Base-by-base conservation (phyloP, 352 stramenopile genomes). In the Pythium periplocum region DNA sequence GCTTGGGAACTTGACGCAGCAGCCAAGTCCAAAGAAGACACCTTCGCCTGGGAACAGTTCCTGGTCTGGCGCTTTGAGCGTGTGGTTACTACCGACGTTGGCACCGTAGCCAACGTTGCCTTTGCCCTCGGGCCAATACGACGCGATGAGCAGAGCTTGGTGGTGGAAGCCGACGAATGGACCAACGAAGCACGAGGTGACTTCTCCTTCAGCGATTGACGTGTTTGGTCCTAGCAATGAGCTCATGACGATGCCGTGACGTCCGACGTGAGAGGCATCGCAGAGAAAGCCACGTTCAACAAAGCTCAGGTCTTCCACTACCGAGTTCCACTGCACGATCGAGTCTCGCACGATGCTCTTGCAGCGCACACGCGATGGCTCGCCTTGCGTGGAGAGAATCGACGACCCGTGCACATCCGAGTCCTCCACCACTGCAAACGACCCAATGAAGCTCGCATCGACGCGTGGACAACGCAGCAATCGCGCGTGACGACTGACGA, bases 71-170 rank as follows among this genome's bases (percentile, higher is more conserved):
- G 81, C 82, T 48, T 92, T 93, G n/a, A 95, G 62, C 43, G 96
- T 99, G 69, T 99, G 96, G 67, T 99, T 99, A 53, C 87, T 98
- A 42, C 96, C 96, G 31, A 98, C 91, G 60, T 98, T 98, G 46
- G 91, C 93, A 33, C 93, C 93, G 50, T 97, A 98, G 11, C 85
- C 89, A 41, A 98, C 70, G 56, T 98, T 98, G 11, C 93, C 93
- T 62, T 91, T 87, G n/a, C 93, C 93, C 33, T 90, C 60, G 6
- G 89, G 89, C 93, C 93, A 98, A 36, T 96, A 72, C 5, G 83
- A 81, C 38, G 91, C 84, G 53, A 98, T 98, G 12, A 98, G 71
- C 45, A 98, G 76, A 3, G 84, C 81, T 50, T 98, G 90, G 68
- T 98, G 93, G 55, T 98, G 90, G 59, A 98, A 98, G 9, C 93